phyloP scores from a whole-genome alignment of 371 early-diverging fungal genomes.

The Entomophthora muscae region DNA sequence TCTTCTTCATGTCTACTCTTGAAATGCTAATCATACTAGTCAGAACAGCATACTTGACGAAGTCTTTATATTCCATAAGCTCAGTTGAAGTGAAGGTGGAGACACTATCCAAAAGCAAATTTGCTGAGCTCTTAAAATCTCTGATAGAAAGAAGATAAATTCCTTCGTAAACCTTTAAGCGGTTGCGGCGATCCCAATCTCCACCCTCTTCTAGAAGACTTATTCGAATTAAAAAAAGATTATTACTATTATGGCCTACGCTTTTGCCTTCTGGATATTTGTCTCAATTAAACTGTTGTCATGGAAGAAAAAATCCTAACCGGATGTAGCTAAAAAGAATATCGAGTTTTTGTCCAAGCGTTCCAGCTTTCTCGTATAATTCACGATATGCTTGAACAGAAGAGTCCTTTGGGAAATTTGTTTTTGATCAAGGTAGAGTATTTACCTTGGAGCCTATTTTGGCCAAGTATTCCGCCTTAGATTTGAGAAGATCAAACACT shows the following conservation, averaged over 20 bases:
- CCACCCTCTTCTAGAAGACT: constrained; percentile 93
- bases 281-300: constrained; percentile 61
- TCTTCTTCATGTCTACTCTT: constrained; percentile 86
- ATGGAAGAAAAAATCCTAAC: constrained; percentile 83
- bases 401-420: constrained; percentile 37
- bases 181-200: constrained; percentile 99
- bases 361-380: constrained; percentile 69
- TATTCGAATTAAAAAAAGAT: background rate
- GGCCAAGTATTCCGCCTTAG: constrained; percentile 81
- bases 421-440: background rate
- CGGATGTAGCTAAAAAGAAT: constrained; percentile 79
- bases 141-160: constrained; percentile 82
- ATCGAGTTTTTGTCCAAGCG: constrained; percentile 83
- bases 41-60: constrained; percentile 89
- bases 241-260: constrained; percentile 14
- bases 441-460: constrained; percentile 86
- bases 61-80: constrained; percentile 92
- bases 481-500: constrained; percentile 72
- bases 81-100: constrained; percentile 96
- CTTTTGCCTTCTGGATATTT: constrained; percentile 62
- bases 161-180: constrained; percentile 96
- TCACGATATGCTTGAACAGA: constrained; percentile 66
- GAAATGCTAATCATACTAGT: constrained; percentile 74
- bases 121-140: constrained; percentile 85
- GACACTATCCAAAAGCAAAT: constrained; percentile 81